These are phyloP conservation scores for Orbilia quercus DNA, from an alignment of 2,329 filamentous ascomycete genomes.

Conservation along the genomic window DNA sequence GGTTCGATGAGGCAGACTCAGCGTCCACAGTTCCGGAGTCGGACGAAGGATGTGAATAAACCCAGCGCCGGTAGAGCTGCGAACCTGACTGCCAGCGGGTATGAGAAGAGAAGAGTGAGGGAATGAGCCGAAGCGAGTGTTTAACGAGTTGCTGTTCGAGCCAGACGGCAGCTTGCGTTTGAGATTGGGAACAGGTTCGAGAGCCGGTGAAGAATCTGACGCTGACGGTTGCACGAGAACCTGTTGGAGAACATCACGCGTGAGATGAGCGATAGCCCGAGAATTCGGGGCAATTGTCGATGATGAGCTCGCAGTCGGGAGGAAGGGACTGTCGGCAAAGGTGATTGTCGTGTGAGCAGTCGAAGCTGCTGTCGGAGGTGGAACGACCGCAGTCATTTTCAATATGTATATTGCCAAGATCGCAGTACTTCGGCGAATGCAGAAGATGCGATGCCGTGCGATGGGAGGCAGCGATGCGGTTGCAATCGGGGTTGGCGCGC, in stretches of 20 bases:
- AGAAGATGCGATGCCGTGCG: not conserved
- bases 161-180: constrained; percentile 45
- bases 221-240: constrained; percentile 38
- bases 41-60: constrained; percentile 83
- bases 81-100: constrained; percentile 66
- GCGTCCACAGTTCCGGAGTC: constrained; percentile 84
- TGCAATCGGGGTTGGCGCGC: constrained; percentile 31
- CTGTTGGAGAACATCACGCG: constrained; percentile 44
- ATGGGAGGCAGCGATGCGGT: not conserved
- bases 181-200: constrained; percentile 49
- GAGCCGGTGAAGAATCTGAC: constrained; percentile 13
- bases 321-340: constrained; percentile 45
- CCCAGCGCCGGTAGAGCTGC: constrained; percentile 64
- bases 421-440: constrained; percentile 6
- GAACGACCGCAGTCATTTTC: constrained; percentile 37
- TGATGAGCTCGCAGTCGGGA: constrained; percentile 20
- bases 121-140: constrained; percentile 93
- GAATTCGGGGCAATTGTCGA: constrained; percentile 34
- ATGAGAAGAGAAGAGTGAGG: constrained; percentile 81
- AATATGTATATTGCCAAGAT: constrained; percentile 2
- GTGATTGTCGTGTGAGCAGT: constrained; percentile 11
- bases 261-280: constrained; percentile 52
- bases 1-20: constrained; percentile 80
- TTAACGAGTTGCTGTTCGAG: constrained; percentile 69
- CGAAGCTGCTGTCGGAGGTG: constrained; percentile 16